Conservation (phyloP, 805 yeast genomes). For the Teunomyces lycoperdinae region DNA sequence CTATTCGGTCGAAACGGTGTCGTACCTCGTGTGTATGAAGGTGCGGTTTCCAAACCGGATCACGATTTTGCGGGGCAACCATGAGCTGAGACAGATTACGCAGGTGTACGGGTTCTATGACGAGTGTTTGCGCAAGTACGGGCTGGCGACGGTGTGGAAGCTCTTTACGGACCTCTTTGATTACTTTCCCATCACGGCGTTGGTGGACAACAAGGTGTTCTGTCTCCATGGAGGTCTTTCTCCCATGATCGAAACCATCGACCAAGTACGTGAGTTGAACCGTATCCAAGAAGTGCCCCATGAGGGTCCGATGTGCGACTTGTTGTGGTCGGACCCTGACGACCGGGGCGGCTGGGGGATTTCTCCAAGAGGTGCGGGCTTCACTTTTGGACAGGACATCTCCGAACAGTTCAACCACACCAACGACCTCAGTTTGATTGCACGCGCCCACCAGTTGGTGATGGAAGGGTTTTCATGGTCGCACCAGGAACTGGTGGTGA, state of each 20-base stretch:
- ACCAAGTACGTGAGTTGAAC: constrained; percentile 86
- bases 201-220: constrained; percentile 85
- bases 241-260: constrained; percentile 91
- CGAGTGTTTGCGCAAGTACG: constrained; percentile 91
- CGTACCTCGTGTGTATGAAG: constrained; percentile 85
- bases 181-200: constrained; percentile 89
- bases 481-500: constrained; percentile 90
- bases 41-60: constrained; percentile 89
- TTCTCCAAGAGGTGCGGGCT: constrained; percentile 97
- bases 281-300: constrained; percentile 96
- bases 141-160: constrained; percentile 92
- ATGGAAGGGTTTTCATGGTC: constrained; percentile 97
- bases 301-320: constrained; percentile 97
- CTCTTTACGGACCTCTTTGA: constrained; percentile 88
- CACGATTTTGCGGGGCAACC: constrained; percentile 91
- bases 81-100: constrained; percentile 92
- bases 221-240: constrained; percentile 94
- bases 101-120: constrained; percentile 96
- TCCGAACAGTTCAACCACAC: constrained; percentile 91
- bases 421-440: constrained; percentile 78
- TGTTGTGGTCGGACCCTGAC: constrained; percentile 96
- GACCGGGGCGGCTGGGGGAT: constrained; percentile 98
- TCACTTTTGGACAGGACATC: constrained; percentile 95
- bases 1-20: constrained; percentile 88
- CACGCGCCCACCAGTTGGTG: constrained; percentile 96